phyloP scores from a whole-genome alignment of 768 basidiomycete species.

The Macrocybe gigantea region DNA sequence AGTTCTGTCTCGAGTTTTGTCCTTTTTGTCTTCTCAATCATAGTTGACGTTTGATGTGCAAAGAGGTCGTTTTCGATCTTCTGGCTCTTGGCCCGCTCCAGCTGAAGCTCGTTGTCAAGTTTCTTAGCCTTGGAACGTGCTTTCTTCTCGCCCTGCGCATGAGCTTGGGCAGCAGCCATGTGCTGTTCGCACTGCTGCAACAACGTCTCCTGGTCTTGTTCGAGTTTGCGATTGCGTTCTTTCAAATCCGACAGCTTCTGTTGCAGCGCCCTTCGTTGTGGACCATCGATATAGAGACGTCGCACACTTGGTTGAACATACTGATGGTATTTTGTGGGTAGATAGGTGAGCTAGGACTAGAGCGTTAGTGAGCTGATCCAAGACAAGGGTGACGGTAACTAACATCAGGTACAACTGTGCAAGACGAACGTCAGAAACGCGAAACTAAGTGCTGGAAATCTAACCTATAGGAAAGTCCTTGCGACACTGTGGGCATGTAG shows the following conservation, averaged over 20 bases:
- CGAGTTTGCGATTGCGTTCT: constrained; percentile 22
- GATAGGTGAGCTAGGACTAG: constrained; percentile 18
- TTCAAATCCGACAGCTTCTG: constrained; percentile 18
- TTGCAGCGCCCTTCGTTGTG: constrained; percentile 15
- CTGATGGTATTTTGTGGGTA: constrained; percentile 44
- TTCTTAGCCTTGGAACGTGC: constrained; percentile 14
- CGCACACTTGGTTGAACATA: constrained; percentile 40
- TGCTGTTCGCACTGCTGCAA: constrained; percentile 37
- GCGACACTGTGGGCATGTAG: not conserved
- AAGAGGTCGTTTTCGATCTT: constrained; percentile 7
- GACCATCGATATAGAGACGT: constrained; percentile 41
- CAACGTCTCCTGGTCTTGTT: constrained; percentile 35
- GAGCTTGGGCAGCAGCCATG: constrained; percentile 24
- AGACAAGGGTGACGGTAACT: not conserved
- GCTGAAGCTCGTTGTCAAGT: constrained; percentile 5
- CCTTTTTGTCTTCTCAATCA: too few species aligned
- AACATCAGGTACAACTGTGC: constrained; percentile 22
- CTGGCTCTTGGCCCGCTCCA: not conserved
- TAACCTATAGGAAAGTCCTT: not conserved
- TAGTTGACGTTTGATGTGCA: too few species aligned
- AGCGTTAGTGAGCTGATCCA: too few species aligned
- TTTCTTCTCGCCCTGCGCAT: constrained; percentile 23
- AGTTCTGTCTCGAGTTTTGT: too few species aligned
- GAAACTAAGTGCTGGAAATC: not conserved
- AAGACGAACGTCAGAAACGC: not conserved